phyloP scores from a whole-genome alignment of 73 alveolate genomes.

The Paramecium pentaurelia region DNA sequence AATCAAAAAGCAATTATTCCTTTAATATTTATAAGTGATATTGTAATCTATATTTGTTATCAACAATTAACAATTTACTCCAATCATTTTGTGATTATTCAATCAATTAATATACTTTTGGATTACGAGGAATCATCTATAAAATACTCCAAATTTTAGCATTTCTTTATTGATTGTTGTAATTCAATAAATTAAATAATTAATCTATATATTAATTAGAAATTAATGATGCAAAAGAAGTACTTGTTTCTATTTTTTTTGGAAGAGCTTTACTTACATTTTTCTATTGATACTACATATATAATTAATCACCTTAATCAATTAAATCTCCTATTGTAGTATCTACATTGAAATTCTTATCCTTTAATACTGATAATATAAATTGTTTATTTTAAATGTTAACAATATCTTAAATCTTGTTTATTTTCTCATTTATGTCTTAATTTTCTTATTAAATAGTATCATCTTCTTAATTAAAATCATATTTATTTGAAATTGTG shows the following conservation, averaged over 20 bases:
- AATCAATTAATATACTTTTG: not conserved
- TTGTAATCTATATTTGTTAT: not conserved
- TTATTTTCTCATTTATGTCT: not conserved
- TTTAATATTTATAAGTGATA: not conserved
- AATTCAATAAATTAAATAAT: not conserved
- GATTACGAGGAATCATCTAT: slow-evolving; percentile 5
- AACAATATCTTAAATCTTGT: not conserved
- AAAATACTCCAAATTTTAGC: not conserved
- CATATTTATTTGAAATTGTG: not conserved
- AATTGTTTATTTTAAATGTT: not conserved
- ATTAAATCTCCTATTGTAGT: not conserved
- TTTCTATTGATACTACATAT: not conserved
- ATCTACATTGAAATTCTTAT: not conserved
- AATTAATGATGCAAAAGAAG: not conserved
- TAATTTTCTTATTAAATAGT: not conserved
- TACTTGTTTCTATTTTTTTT: not conserved
- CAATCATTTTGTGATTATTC: not conserved
- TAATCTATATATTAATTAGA: not conserved
- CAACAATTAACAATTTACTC: not conserved
- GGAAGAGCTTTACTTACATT: not conserved
- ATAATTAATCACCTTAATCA: not conserved
- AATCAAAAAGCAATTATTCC: not conserved
- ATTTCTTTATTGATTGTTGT: not conserved
- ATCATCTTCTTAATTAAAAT: not conserved
- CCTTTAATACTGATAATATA: not conserved